These are phyloP conservation scores for Ophiostoma sp. DNA, from an alignment of 2,329 filamentous ascomycete genomes.

Conservation along the genomic window DNA sequence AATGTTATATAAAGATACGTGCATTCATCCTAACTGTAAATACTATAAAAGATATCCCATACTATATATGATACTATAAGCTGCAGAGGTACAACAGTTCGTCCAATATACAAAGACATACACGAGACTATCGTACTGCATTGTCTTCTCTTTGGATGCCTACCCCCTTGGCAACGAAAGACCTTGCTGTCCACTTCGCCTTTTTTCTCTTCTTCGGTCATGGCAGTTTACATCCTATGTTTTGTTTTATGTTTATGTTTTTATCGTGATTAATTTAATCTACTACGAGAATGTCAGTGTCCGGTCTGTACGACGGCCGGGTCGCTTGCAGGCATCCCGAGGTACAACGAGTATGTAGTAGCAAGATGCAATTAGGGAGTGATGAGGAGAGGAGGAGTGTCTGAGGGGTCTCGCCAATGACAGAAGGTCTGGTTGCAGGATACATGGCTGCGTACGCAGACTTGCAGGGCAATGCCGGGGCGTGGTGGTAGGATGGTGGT, in stretches of 20 bases:
- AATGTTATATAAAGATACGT: not conserved
- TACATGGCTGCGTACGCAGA: slow-evolving; percentile 9
- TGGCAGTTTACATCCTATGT: not conserved
- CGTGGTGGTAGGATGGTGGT: not conserved
- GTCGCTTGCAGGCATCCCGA: slow-evolving; percentile 13
- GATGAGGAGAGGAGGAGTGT: not conserved
- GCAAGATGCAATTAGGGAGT: not conserved
- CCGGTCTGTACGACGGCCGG: slow-evolving; percentile 11
- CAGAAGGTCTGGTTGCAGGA: not conserved
- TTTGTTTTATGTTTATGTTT: not conserved
- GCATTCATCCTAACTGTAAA: too few relatives aligned
- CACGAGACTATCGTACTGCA: not conserved
- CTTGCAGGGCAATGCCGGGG: slow-evolving; percentile 7
- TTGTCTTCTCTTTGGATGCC: not conserved
- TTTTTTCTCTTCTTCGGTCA: slow-evolving; percentile 12
- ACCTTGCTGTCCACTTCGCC: slow-evolving; percentile 4
- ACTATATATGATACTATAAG: not conserved
- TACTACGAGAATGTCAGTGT: not conserved
- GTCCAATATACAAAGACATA: slow-evolving; percentile 2
- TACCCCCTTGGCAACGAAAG: not conserved
- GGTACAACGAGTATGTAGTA: slow-evolving; percentile 2
- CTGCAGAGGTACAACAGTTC: not conserved
- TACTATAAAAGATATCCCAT: too few relatives aligned
- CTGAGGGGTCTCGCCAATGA: not conserved
- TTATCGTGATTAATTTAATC: not conserved